Percentiles rank a stretch among this genome's conserved stretches.
phyloP scores from a whole-genome alignment of 768 basidiomycete genomes.

The Lactifluus volemus region DNA sequence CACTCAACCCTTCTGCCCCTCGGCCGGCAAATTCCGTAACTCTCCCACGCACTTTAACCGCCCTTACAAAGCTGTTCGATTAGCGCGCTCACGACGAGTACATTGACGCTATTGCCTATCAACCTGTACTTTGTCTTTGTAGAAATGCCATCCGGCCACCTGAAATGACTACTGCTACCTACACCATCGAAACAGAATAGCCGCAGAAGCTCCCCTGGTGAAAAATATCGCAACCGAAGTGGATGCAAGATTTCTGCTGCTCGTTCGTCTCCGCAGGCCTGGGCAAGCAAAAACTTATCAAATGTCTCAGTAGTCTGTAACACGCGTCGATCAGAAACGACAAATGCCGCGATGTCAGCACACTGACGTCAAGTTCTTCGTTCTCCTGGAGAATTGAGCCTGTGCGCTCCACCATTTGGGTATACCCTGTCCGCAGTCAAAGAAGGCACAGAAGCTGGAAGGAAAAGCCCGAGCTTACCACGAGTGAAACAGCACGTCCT shows the following conservation, averaged over 20 bases:
- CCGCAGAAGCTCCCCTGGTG: conserved; percentile 61
- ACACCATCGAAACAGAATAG: conserved; percentile 49
- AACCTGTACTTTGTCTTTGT: conserved; percentile 65
- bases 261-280: conserved; percentile 30
- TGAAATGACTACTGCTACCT: conserved; percentile 28
- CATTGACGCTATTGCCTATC: conserved; percentile 80
- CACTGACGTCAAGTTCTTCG: conserved; percentile 50
- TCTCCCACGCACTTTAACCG: background rate
- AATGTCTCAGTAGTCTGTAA: conserved; percentile 54
- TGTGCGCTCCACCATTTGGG: conserved; percentile 64
- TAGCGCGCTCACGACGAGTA: conserved; percentile 55
- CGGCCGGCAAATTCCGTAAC: conserved; percentile 3
- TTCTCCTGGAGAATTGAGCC: conserved; percentile 74
- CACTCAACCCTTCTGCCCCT: background rate
- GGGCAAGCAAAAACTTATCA: conserved; percentile 42
- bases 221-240: conserved; percentile 65
- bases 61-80: conserved; percentile 43
- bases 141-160: conserved; percentile 57
- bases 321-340: background rate
- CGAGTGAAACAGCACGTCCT: conserved; percentile 77
- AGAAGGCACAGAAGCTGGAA: background rate
- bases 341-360: conserved; percentile 13
- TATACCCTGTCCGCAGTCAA: conserved; percentile 46
- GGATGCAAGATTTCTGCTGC: conserved; percentile 49
- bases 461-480: conserved; percentile 33